Evolutionary conservation across 2,329 filamentous ascomycete genomes (phyloP), one percentile per base, ranked within the genome.

Genomic region (Botrytis pseudocinerea): DNA sequence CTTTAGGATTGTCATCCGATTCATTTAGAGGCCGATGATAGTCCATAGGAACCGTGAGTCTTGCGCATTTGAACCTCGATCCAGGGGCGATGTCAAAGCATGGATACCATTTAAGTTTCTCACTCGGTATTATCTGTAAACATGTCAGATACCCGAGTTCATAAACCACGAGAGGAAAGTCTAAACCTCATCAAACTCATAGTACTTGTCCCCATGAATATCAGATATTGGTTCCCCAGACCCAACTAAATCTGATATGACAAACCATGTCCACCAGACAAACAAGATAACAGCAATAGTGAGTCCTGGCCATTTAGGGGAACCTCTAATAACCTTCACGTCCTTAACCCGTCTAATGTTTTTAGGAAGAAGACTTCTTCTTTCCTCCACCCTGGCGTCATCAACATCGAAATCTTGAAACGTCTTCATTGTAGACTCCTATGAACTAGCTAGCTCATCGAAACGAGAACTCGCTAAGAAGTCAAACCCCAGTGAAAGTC

Each of bases 21-120:
- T 72, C 78, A 73, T 83, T 82, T 61, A 85, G 73, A 14, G 83
- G 83, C 22, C 83, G 81, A 73, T 81, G 78, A 74, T 85, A 85
- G 76, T 85, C 84, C 82, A 86, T 84, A 16, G 85, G 83, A 6
- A 86, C 82, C 12, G 83, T 85, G 16, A 86, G 80, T 35, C 84
- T 81, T 61, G 85, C 83, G 77, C 84, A 86, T 73, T 80, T 78
- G 71, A 82, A 81, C 9, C 4, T 38, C 14, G 62, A 60, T 38
- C 28, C 38, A 35, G 18, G 61, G 7, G 25, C 38, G 38, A 38
- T 38, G 28, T 75, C 74, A 74, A 82, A 82, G 76, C 85, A 87
- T 65, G 82, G 81, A 66, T 83, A 81, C 84, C 84, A 87, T 74
- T 78, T 76, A 7, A 87, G 81, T 70, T 84, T 82, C 75, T 83